These are phyloP conservation scores for Triticum turgidum DNA, from an alignment of 176 grass and related monocot species.

Conservation along the genomic window DNA sequence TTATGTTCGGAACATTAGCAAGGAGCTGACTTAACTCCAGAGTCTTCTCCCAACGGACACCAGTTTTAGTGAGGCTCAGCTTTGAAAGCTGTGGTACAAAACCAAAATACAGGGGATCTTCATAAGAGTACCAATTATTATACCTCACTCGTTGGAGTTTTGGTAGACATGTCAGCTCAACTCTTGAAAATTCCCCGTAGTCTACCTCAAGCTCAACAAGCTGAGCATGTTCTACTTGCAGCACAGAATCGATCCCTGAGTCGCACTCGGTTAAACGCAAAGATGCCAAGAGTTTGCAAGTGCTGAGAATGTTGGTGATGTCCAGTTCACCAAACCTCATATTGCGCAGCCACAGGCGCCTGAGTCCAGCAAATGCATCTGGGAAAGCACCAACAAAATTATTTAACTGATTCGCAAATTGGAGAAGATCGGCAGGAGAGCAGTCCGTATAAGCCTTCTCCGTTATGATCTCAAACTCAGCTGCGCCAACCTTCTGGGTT, in stretches of 20 bases:
- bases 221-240: not conserved
- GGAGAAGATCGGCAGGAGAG: not conserved
- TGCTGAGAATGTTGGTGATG: not conserved
- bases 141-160: not conserved
- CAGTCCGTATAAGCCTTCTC: not conserved
- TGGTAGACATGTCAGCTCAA: not conserved
- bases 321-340: not conserved
- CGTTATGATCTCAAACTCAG: not conserved
- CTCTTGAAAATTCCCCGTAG: not conserved
- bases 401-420: not conserved
- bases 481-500: not conserved
- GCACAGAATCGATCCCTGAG: not conserved
- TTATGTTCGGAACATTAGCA: not conserved
- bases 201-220: not conserved
- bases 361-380: not conserved
- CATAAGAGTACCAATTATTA: not conserved
- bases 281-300: not conserved
- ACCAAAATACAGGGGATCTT: not conserved
- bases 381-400: not conserved
- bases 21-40: not conserved
- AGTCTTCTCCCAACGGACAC: not conserved
- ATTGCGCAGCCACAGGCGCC: not conserved
- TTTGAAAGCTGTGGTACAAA: not conserved
- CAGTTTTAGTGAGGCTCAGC: not conserved
- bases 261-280: not conserved